Base-by-base conservation (phyloP, 768 basidiomycete genomes). In the Auriscalpium vulgare region DNA sequence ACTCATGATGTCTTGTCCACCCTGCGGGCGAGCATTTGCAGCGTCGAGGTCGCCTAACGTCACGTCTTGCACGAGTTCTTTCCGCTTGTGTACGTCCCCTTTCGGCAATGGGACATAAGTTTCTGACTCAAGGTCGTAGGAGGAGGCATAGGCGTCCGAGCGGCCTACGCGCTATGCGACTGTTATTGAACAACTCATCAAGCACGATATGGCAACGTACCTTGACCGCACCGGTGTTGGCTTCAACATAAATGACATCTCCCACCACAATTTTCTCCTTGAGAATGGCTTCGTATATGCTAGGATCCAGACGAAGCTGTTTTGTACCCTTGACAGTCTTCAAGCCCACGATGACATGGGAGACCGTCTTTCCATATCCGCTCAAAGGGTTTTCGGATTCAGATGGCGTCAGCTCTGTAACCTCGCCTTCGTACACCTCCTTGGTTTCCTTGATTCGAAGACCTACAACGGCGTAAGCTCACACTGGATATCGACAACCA, bases 381-480 rank as follows among this genome's bases (percentile, higher is more conserved):
- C 89, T 93, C 47, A 98, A 78, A 29, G 97, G 97, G 72, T 98
- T 98, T 71, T 98, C 95, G 13, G 95, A 82, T 73, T 98, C 97
- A 19, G 91, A 84, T 3, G 97, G 97, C 4, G 95, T 97, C 58
- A 98, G 74, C 66, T 98, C 95, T 9, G 95, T 98, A 16, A 99
- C 90, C 72, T 99, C 95, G 57, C 97, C 95, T 70, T 98, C 95
- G 71, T 95, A 98, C 8, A 98, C 94, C 66, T 97, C 93, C 69
- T 99, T 98, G 7, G 95, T 97, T 72, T 98, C 97, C 71, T 98
- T 98, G 77, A 98, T 97, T 68, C 95, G 84, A 38, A 98, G 80
- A 48, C 95, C 95, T 95, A 67, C 11, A 6, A 34, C 23, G 4
- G 29, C 8, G 35, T 50, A 13, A 14, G 49, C 35, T 29, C 21